A percentile compares a stretch with the other conserved stretches of the same genome.
Evolutionary conservation across 345 rosid species (phyloP).

Genomic region (Noccaea caerulescens): DNA sequence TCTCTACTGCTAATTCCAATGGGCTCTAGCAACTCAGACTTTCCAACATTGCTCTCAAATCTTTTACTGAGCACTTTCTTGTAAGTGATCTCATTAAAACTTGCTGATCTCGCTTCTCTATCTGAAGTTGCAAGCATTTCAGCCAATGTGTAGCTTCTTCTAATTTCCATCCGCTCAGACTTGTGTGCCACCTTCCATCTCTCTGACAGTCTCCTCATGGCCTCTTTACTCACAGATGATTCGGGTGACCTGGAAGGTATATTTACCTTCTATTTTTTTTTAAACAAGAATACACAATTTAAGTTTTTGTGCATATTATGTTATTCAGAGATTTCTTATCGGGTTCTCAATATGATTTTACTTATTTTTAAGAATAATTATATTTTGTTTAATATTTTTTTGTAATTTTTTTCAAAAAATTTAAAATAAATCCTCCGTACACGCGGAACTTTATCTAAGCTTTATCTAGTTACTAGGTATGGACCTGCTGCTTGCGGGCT

Average conservation of each 20-base stretch:
- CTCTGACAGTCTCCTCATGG: slow-evolving; percentile 79
- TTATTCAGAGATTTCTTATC: no score
- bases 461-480: no score
- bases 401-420: no score
- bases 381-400: no score
- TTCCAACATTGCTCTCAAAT: slow-evolving; percentile 33
- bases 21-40: slow-evolving; percentile 50
- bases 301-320: no score
- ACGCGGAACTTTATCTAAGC: no score
- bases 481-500: no score
- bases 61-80: slow-evolving; percentile 38
- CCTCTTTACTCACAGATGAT: slow-evolving; percentile 74
- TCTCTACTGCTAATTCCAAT: slow-evolving; percentile 87
- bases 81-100: slow-evolving; percentile 39
- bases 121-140: slow-evolving; percentile 85
- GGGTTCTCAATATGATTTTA: no score
- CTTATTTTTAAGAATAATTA: no score
- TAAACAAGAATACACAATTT: no score
- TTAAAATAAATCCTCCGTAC: no score
- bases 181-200: slow-evolving; percentile 79
- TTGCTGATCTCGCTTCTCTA: slow-evolving; percentile 41
- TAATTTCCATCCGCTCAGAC: slow-evolving; percentile 51
- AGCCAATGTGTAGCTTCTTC: slow-evolving; percentile 68
- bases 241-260: slow-evolving; percentile 52
- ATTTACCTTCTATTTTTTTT: no score